Percentiles rank a stretch among this genome's conserved stretches.
Conservation (phyloP, 2,329 filamentous ascomycete species). For the Metarhizium robertsii region DNA sequence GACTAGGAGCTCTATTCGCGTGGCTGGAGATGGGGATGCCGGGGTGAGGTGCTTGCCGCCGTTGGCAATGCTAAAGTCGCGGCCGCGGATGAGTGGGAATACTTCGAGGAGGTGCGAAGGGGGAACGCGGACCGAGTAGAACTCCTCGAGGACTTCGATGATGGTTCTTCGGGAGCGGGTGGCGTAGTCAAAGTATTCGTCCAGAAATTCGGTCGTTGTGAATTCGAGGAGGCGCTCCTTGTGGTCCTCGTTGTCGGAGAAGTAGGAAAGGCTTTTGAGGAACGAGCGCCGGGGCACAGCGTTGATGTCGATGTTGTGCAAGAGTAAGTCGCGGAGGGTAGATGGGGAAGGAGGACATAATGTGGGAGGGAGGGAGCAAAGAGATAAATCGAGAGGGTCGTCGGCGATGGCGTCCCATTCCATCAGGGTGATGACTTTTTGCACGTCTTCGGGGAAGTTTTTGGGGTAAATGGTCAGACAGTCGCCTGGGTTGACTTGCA, state of each 20-base stretch:
- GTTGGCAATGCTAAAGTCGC: slow-evolving; percentile 88
- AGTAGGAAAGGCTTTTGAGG: slow-evolving; percentile 68
- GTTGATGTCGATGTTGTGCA: slow-evolving; percentile 79
- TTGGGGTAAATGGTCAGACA: slow-evolving; percentile 77
- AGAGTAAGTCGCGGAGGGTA: slow-evolving; percentile 68
- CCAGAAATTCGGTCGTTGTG: slow-evolving; percentile 65
- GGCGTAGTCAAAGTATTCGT: slow-evolving; percentile 95
- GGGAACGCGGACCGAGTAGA: slow-evolving; percentile 73
- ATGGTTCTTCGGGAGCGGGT: slow-evolving; percentile 84
- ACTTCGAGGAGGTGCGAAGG: slow-evolving; percentile 61
- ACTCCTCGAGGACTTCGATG: slow-evolving; percentile 85
- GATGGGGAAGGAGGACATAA: slow-evolving; percentile 29
- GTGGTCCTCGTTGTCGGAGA: slow-evolving; percentile 63
- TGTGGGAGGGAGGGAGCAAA: slow-evolving; percentile 22
- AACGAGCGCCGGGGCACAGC: slow-evolving; percentile 83
- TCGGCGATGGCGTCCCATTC: slow-evolving; percentile 69
- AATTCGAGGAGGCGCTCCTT: slow-evolving; percentile 79
- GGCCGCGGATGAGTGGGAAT: slow-evolving; percentile 74
- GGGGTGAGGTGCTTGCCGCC: slow-evolving; percentile 39
- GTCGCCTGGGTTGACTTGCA: slow-evolving; percentile 58
- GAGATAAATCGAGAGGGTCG: slow-evolving; percentile 44
- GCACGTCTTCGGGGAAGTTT: slow-evolving; percentile 76
- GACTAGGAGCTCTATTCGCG: slow-evolving; percentile 59
- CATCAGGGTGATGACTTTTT: slow-evolving; percentile 70
- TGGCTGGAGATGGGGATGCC: slow-evolving; percentile 25